These are phyloP conservation scores for Wallacemonas collosoma DNA, from an alignment of 208 protist species.

Conservation along the genomic window DNA sequence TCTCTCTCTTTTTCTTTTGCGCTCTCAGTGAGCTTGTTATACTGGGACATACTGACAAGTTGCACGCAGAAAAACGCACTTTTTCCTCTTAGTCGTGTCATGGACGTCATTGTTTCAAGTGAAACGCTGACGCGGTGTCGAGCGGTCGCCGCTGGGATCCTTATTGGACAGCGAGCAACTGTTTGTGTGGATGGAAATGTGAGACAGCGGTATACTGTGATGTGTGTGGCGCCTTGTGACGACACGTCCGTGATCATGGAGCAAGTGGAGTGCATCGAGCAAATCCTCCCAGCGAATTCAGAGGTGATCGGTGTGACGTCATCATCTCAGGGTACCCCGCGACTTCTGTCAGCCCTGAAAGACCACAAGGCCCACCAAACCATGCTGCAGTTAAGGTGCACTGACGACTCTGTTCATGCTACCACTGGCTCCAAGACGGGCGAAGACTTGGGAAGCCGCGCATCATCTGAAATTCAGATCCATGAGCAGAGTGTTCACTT, in stretches of 20 bases:
- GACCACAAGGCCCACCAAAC: background rate
- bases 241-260: constrained; percentile 54
- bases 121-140: background rate
- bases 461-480: background rate
- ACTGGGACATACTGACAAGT: no score
- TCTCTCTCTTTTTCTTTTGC: constrained; percentile 1
- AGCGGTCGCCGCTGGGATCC: background rate
- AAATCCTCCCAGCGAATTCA: constrained; percentile 61
- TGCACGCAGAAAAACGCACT: no score
- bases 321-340: background rate
- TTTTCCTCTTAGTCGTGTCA: background rate
- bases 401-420: background rate
- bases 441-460: background rate
- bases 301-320: constrained; percentile 46
- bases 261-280: constrained; percentile 75
- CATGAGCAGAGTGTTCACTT: background rate
- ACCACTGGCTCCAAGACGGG: background rate
- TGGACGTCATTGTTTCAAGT: background rate
- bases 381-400: background rate
- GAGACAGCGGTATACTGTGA: constrained; percentile 2
- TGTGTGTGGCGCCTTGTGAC: constrained; percentile 35
- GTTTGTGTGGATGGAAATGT: background rate
- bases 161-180: constrained; percentile 7
- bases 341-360: constrained; percentile 2
- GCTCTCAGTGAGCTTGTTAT: no score